Conservation (phyloP, 108 stramenopile species). For the Skeletonema menzelii region DNA sequence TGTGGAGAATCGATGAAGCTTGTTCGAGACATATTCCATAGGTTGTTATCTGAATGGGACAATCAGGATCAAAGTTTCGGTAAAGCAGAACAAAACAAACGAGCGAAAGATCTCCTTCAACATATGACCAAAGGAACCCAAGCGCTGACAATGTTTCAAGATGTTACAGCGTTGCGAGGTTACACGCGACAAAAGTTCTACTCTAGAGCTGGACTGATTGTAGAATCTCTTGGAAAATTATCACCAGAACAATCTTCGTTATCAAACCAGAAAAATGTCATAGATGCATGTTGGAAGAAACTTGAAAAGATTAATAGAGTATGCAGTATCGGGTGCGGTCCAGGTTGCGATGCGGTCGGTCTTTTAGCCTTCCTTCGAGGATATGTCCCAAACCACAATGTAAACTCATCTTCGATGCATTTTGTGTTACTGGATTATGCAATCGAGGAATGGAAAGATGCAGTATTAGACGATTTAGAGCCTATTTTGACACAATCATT, state of each 20-base stretch:
- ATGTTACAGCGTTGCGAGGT: constrained; percentile 64
- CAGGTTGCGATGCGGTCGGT: constrained; percentile 75
- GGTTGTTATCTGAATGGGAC: constrained; percentile 14
- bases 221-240: constrained; percentile 51
- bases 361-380: constrained; percentile 41
- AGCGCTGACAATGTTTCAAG: constrained; percentile 57
- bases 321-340: constrained; percentile 76
- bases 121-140: constrained; percentile 86
- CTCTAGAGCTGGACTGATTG: constrained; percentile 62
- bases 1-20: constrained; percentile 5
- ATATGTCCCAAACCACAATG: constrained; percentile 1
- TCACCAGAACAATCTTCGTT: constrained; percentile 2
- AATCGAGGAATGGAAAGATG: constrained; percentile 63
- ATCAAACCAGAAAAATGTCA: constrained; percentile 14
- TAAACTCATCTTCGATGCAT: background rate
- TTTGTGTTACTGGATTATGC: constrained; percentile 62
- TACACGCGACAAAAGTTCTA: constrained; percentile 76
- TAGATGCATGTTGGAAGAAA: constrained; percentile 36
- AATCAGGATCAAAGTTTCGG: constrained; percentile 10
- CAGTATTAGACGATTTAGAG: constrained; percentile 54
- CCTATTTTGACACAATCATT: constrained; percentile 38
- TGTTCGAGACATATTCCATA: constrained; percentile 18
- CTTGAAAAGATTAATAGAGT: constrained; percentile 29
- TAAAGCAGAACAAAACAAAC: constrained; percentile 40
- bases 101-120: constrained; percentile 49